Base-by-base conservation (phyloP, 2,329 filamentous ascomycete species). In the Aspergillus fumigatus region DNA sequence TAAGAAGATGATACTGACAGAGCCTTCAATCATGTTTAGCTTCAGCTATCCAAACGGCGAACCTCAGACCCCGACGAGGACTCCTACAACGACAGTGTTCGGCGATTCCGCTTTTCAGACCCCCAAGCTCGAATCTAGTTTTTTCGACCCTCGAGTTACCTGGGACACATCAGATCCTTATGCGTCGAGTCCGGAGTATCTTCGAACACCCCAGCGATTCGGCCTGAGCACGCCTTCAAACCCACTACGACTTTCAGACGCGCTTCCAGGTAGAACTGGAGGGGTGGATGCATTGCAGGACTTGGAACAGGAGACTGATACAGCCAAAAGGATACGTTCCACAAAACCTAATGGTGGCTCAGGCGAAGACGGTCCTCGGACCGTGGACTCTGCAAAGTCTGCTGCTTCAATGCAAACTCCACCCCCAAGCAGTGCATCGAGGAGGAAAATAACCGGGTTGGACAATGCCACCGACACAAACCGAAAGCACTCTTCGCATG, bases 331-430 rank as follows among this genome's bases (percentile, higher is more conserved):
- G 21, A 69, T 69, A 55, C 68, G 68, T 9, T 51, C 65, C 3
- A 54, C 66, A 25, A 73, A 65, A 52, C 67, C 67, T 7, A 62
- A 68, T 54, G 63, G 61, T 41, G 52, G 56, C 43, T 41, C 62
- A 53, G 55, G 59, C 43, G 69, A 75, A 47, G 68, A 74, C 54
- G 69, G 66, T 9, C 67, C 70, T 21, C 67, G 66, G 17, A 68
- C 70, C 17, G 65, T 71, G 48, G 69, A 69, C 48, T 73, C 73
- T 11, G 67, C 70, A 56, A 76, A 73, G 53, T 77, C 75, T 8
- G 75, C 75, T 27, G 75, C 75, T 35, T 76, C 75, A 14, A 84
- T 85, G 76, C 83, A 86, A 70, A 86, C 84, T 11, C 84, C 84
- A 35, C 84, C 84, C 50, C 83, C 84, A 2, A 85, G 83, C 26